Evolutionary conservation across 1,139 yeast genomes (phyloP).

Genomic region (Wickerhamomyces sp.): DNA sequence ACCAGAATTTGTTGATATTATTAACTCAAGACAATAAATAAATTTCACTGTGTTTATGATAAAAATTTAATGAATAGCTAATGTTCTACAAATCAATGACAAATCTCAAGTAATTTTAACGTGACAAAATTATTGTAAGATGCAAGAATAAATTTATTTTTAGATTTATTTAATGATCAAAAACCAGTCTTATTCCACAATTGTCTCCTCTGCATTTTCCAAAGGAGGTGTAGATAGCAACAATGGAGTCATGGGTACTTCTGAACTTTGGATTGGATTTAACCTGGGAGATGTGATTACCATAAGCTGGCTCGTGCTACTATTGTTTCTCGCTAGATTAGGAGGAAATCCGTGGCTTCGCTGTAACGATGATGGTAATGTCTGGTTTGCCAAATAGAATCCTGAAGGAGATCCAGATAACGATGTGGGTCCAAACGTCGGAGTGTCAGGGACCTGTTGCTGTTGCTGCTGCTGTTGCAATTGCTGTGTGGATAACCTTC

Average conservation of each 20-base stretch:
- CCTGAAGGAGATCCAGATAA: slow-evolving; percentile 19
- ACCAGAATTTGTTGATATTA: slow-evolving; percentile 94
- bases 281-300: slow-evolving; percentile 1
- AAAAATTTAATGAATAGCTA: not conserved
- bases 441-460: slow-evolving; percentile 17
- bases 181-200: not conserved
- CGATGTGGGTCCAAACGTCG: slow-evolving; percentile 20
- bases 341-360: slow-evolving; percentile 14
- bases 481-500: slow-evolving; percentile 7
- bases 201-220: slow-evolving; percentile 1
- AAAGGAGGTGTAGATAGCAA: slow-evolving; percentile 7
- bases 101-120: too few relatives aligned
- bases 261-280: slow-evolving; percentile 1
- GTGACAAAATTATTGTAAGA: too few relatives aligned
- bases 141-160: too few relatives aligned
- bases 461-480: slow-evolving; percentile 1
- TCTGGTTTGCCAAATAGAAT: slow-evolving; percentile 12
- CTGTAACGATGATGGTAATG: slow-evolving; percentile 16
- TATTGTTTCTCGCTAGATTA: slow-evolving; percentile 11
- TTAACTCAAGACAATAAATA: slow-evolving; percentile 79
- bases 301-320: not conserved
- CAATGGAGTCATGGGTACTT: slow-evolving; percentile 23
- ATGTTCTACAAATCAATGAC: not conserved
- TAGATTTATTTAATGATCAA: too few relatives aligned
- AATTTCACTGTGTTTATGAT: not conserved